Conservation (phyloP, 2,329 filamentous ascomycete genomes). For the Pseudogymnoascus sp. region DNA sequence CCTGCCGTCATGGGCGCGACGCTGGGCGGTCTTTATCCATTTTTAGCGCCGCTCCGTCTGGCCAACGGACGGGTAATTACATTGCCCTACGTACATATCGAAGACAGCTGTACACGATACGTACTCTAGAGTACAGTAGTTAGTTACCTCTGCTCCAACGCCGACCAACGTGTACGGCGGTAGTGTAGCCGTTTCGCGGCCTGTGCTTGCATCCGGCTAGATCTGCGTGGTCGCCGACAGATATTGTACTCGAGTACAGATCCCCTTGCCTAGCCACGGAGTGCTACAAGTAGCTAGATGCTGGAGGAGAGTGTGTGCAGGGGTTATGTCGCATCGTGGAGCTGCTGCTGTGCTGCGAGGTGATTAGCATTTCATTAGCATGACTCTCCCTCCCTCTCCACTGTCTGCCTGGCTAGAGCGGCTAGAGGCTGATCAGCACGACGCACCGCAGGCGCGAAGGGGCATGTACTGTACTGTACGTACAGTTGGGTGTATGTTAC, state of each 20-base stretch:
- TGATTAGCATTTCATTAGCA: not conserved
- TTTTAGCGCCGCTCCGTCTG: not conserved
- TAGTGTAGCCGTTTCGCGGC: not conserved
- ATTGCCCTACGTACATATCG: not conserved
- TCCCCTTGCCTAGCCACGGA: not conserved
- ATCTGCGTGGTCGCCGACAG: slow-evolving; percentile 3
- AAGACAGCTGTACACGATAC: no score
- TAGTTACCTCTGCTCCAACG: not conserved
- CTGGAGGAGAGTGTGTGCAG: not conserved
- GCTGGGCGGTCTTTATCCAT: not conserved
- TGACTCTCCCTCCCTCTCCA: not conserved
- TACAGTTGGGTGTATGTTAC: no score
- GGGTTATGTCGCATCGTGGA: not conserved
- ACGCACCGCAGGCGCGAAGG: not conserved
- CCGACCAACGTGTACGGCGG: not conserved
- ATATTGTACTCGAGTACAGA: not conserved
- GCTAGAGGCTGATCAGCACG: not conserved
- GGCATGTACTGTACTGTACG: no score
- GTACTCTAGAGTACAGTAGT: not conserved
- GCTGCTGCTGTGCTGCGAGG: not conserved
- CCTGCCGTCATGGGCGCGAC: not conserved
- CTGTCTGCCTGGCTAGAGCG: not conserved
- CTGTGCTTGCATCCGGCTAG: not conserved
- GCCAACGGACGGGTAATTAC: not conserved
- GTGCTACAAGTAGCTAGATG: no score